Evolutionary conservation across 805 yeast genomes (phyloP), one percentile per base, ranked within the genome.

Genomic region (Lipomyces chichibuensis): DNA sequence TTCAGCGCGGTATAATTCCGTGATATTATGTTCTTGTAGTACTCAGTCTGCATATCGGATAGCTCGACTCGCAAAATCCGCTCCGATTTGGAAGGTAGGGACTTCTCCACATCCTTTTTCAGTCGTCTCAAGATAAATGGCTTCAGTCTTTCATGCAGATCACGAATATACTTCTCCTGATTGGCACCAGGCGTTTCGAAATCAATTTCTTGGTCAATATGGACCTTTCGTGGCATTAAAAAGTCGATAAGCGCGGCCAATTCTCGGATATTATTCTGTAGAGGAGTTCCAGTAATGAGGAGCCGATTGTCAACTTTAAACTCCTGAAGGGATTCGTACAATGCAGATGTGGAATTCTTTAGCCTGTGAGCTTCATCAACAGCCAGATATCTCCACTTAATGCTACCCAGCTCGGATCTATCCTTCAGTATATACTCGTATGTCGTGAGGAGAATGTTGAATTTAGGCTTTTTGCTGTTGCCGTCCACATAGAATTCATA

Each of bases 351-450:
- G 0, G 97, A 91, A 76, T 95, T 95, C 74, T 95, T 95, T 76
- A 95, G 83, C 75, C 99, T 85, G 80, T 95, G 99, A 4, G 99
- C 99, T 80, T 95, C 99, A 78, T 95, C 99, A 32, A 95, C 98
- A 1, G 99, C 99, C 72, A 96, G 80, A 76, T 89, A 95, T 77
- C 93, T 98, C 99, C 99, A 95, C 77, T 85, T 89, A 66, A 95
- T 85, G 35, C 85, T 76, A 3, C 97, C 97, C 61, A 95, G 83
- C 68, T 90, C 96, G 29, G 81, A 72, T 55, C 92, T 83, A 77
- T 95, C 99, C 75, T 95, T 95, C 75, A 95, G 83, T 71, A 95
- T 93, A 77, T 95, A 95, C 80, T 95, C 99, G 77, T 95, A 95
- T 2, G 99, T 95, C 1, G 99, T 95, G 71, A 95, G 80, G 55